Base-by-base conservation (phyloP, 306 rosid species). In the Amphicarpaea edgeworthii region DNA sequence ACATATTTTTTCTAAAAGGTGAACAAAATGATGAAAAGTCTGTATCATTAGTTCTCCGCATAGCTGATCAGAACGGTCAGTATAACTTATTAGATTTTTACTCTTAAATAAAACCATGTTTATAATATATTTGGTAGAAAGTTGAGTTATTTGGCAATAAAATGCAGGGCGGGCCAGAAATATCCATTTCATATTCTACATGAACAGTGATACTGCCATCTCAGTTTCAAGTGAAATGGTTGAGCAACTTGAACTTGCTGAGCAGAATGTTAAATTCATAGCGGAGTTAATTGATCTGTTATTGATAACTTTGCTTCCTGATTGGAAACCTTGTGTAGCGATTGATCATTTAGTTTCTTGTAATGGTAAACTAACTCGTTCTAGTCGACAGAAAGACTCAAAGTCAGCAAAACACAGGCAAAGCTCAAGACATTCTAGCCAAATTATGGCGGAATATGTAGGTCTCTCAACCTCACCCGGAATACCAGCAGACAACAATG, bases 221-320 rank as follows among this genome's bases (percentile, higher is more conserved):
- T 59, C 66, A 28, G 66, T 59, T 59, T 59, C 66, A 59, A 28
- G 66, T 14, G 66, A 59, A 59, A 59, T 28, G 42, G 66, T 59
- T 28, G 66, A 59, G 12, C 66, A 59, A 28, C 66, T 59, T 6
- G 66, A 59, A 59, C 66, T 59, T n/a, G 40, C 12, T 28, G 66
- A 59, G 21, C 66, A 59, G 1, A 59, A 28, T 59, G 42, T 59
- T 15, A 30, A 59, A 15, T 59, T 59, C 66, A 59, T 28, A 59
- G 66, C 66, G 1, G 66, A 59, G 42, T 59, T 59, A 15, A 59
- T 59, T 16, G 66, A 59, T 30, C 41, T 59, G 17, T 59, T 59
- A 15, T 59, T 28, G 66, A 59, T 8, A 30, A 59, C 66, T 2
- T 59, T 30, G 21, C 5, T 59, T 59, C 66, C 66, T 2, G 40